These are phyloP conservation scores for Rhinocladiella mackenziei DNA, from an alignment of 2,329 filamentous ascomycete genomes.

Conservation along the genomic window DNA sequence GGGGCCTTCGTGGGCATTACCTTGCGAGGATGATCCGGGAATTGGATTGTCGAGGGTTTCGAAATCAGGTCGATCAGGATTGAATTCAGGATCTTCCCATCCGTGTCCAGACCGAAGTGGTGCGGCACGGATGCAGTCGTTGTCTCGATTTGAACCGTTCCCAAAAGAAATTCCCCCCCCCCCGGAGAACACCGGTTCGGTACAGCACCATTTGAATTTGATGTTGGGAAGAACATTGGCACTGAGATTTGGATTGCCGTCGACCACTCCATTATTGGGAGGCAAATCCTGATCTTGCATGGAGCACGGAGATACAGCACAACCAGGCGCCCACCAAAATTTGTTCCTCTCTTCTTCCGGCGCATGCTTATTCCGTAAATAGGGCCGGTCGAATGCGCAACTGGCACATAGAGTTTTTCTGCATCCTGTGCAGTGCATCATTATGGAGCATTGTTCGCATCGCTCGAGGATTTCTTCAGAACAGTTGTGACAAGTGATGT, in stretches of 20 bases:
- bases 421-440: constrained; percentile 60
- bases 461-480: constrained; percentile 51
- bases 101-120: constrained; percentile 53
- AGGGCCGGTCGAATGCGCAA: constrained; percentile 55
- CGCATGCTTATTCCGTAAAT: constrained; percentile 39
- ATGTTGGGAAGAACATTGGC: constrained; percentile 45
- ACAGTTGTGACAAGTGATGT: constrained; percentile 54
- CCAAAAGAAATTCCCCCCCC: constrained; percentile 58
- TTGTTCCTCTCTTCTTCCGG: constrained; percentile 32
- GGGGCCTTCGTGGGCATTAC: constrained; percentile 10
- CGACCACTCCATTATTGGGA: constrained; percentile 14
- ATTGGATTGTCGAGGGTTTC: constrained; percentile 6
- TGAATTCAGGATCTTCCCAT: constrained; percentile 55
- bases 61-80: constrained; percentile 17
- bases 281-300: constrained; percentile 49
- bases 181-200: constrained; percentile 57
- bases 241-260: constrained; percentile 33
- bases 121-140: constrained; percentile 54
- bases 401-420: constrained; percentile 58
- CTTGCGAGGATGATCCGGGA: background rate
- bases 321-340: constrained; percentile 60
- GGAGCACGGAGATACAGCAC: constrained; percentile 52
- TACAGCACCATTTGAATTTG: constrained; percentile 58
- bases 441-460: constrained; percentile 58
- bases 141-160: constrained; percentile 47